Conservation (phyloP, 805 yeast species). For the Kazachstania viticola region DNA sequence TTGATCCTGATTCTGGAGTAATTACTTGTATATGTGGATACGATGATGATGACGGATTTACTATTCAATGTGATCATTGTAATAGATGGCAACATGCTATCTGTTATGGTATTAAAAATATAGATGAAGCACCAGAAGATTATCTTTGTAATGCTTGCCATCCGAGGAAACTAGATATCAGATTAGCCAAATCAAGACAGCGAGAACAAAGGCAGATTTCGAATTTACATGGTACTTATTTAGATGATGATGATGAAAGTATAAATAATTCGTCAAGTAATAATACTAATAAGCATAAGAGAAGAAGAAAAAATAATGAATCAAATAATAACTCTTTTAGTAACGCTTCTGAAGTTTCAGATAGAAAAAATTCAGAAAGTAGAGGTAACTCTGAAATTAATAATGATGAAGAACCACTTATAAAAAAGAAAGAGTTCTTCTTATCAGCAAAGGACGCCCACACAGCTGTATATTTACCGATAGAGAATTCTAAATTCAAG, state of each 20-base stretch:
- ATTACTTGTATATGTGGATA: slow-evolving; percentile 85
- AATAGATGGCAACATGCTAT: slow-evolving; percentile 90
- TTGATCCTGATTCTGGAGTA: slow-evolving; percentile 71
- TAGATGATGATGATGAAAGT: slow-evolving; percentile 2
- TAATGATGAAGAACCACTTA: slow-evolving; percentile 11
- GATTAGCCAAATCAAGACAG: slow-evolving; percentile 34
- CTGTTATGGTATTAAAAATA: slow-evolving; percentile 70
- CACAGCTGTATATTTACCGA: slow-evolving; percentile 24
- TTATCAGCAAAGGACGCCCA: slow-evolving; percentile 29
- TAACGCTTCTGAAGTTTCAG: slow-evolving; percentile 1
- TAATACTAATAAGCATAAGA: not conserved
- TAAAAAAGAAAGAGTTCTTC: slow-evolving; percentile 24
- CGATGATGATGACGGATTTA: slow-evolving; percentile 85
- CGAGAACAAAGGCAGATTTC: slow-evolving; percentile 2
- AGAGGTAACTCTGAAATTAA: slow-evolving; percentile 3
- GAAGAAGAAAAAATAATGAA: slow-evolving; percentile 16
- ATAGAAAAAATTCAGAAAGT: slow-evolving; percentile 6
- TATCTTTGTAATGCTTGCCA: slow-evolving; percentile 75
- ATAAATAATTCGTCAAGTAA: slow-evolving; percentile 1
- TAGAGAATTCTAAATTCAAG: slow-evolving; percentile 31
- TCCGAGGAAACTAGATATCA: slow-evolving; percentile 35
- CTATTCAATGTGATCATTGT: slow-evolving; percentile 89
- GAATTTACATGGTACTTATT: not conserved
- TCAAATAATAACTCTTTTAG: not conserved
- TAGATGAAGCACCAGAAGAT: slow-evolving; percentile 70